These are phyloP conservation scores for Lyophyllum shimeji DNA, from an alignment of 768 basidiomycete genomes.

Conservation along the genomic window DNA sequence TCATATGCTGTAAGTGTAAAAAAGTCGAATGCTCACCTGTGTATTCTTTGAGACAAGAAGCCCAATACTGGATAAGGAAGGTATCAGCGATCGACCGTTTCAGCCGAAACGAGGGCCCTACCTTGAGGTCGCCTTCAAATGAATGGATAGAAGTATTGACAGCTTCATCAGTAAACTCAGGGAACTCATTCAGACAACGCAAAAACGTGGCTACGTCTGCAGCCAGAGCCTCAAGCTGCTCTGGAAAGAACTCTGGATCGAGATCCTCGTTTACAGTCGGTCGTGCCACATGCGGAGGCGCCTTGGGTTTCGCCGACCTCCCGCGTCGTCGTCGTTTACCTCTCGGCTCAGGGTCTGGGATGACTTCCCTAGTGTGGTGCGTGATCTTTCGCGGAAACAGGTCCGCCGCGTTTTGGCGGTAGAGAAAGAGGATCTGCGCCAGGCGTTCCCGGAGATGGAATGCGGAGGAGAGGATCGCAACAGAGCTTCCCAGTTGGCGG, in stretches of 20 bases:
- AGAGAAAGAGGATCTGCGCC: conserved; percentile 66
- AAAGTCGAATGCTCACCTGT: conserved; percentile 38
- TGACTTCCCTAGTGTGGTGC: conserved; percentile 38
- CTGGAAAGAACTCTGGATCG: conserved; percentile 66
- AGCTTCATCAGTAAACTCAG: conserved; percentile 74
- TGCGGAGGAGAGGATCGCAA: conserved; percentile 73
- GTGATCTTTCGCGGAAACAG: conserved; percentile 69
- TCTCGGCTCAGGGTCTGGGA: conserved; percentile 26
- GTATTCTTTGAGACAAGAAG: conserved; percentile 68
- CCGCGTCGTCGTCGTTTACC: conserved; percentile 30
- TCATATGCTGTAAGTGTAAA: neutral
- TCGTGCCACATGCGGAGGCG: conserved; percentile 48
- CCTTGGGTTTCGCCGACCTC: conserved; percentile 33
- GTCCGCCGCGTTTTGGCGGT: conserved; percentile 73
- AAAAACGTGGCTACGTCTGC: conserved; percentile 68
- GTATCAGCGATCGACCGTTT: conserved; percentile 4
- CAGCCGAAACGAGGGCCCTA: conserved; percentile 22
- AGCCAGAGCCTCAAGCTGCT: conserved; percentile 61
- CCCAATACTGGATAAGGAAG: conserved; percentile 58
- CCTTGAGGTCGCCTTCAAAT: conserved; percentile 71
- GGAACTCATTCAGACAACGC: conserved; percentile 74
- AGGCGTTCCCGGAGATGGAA: conserved; percentile 71
- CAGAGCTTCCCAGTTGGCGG: conserved; percentile 74
- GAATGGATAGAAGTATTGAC: conserved; percentile 65
- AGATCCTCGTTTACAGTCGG: conserved; percentile 56